Evolutionary conservation across 1,284 basidiomycete species (phyloP).

Genomic region (Apiotrichum domesticum): DNA sequence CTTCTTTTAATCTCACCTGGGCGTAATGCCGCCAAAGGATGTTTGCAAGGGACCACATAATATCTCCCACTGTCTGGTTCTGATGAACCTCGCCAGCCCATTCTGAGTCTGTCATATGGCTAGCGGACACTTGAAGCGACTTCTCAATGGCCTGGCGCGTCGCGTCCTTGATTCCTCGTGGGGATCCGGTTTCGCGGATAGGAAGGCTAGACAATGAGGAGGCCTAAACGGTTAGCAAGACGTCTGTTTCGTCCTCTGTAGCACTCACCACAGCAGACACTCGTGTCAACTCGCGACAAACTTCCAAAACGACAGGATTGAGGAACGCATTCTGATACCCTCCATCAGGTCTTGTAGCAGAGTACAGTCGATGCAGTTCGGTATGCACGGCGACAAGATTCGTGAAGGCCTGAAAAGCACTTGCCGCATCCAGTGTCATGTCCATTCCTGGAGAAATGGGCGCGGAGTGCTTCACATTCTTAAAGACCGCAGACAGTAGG

Average conservation of each 20-base stretch:
- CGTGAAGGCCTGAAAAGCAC: slow-evolving; percentile 20
- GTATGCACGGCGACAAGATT: slow-evolving; percentile 23
- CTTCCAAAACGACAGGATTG: slow-evolving; percentile 24
- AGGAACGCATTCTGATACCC: slow-evolving; percentile 27
- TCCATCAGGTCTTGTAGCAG: slow-evolving; percentile 16
- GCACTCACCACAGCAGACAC: slow-evolving; percentile 16
- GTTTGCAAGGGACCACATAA: slow-evolving; percentile 34
- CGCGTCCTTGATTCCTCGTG: slow-evolving; percentile 34
- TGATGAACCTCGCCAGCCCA: slow-evolving; percentile 12
- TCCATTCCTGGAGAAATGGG: background rate
- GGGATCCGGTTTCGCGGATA: slow-evolving; percentile 23
- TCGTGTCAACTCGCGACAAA: slow-evolving; percentile 4
- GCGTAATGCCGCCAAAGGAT: slow-evolving; percentile 39
- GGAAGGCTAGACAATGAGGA: slow-evolving; percentile 26
- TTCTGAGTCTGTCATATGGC: slow-evolving; percentile 19
- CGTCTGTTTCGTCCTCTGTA: background rate
- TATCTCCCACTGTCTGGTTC: slow-evolving; percentile 26
- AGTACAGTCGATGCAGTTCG: slow-evolving; percentile 35
- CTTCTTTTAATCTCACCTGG: slow-evolving; percentile 18
- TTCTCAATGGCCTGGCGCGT: slow-evolving; percentile 38
- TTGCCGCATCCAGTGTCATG: slow-evolving; percentile 1
- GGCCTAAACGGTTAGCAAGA: slow-evolving; percentile 17
- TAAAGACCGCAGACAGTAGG: slow-evolving; percentile 25
- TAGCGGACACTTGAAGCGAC: slow-evolving; percentile 27
- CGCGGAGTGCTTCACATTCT: slow-evolving; percentile 16